Evolutionary conservation across 2,329 filamentous ascomycete species (phyloP), one percentile per base, ranked within the genome.

Genomic region (Ophiosphaerella herpotricha): DNA sequence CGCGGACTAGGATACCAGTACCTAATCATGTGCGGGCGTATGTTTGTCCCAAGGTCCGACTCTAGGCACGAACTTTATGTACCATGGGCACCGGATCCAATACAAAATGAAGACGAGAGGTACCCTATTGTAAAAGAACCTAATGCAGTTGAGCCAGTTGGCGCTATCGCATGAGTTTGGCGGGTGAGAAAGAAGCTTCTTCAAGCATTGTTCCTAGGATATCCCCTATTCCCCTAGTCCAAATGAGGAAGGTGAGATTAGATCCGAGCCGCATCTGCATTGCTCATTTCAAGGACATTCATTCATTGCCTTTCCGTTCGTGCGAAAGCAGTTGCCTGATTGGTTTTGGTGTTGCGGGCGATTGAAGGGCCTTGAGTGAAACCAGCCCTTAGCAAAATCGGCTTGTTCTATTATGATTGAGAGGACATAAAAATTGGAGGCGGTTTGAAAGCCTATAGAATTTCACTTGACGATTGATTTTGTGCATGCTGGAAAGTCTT

Each of bases 181-280:
- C 2, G 16, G n/a, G 34, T n/a, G 18, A 12, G 24, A 23, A 38
- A 21, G 42, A 46, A 39, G 43, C 43, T 46, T 12, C 14, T 24
- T 1, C 29, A 46, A 46, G 43, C 43, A 39, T 46, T 21, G 29
- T 29, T 14, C 18, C 24, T 29, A 23, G 16, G 1, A 21, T 23
- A 4, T 24, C 33, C 36, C 14, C 32, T 18, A 23, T 29, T 8
- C 4, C 11, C 5, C 33, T 46, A 39, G 16, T 11, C 43, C 16
- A 7, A 13, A 26, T 33, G 23, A 39, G 37, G 43, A 39, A 46
- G 43, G 43, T 46, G 43, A 23, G 3, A 14, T 29, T 16, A 18
- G 23, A 39, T 23, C 24, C 43, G 43, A 46, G 43, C 36, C 36
- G 36, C 43, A 34, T 32, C n/a, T 7, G 23, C 34, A 23, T 14